phyloP scores from a whole-genome alignment of 2,329 filamentous ascomycete genomes.

The Metarhizium guizhouense region DNA sequence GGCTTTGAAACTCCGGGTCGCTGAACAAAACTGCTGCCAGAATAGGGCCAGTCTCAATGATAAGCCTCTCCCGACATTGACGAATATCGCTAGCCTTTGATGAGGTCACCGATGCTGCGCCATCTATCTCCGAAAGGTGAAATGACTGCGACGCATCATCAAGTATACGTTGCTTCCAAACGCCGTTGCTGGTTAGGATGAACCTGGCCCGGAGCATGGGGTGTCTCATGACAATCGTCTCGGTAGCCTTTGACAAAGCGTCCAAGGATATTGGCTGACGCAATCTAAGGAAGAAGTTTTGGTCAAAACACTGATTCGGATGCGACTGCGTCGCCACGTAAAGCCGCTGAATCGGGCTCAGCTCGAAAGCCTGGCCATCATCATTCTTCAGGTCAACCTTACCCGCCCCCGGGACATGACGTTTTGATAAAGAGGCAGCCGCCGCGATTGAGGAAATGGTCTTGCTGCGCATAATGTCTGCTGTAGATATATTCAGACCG shows the following conservation, averaged over 20 bases:
- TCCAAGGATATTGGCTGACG: neutral
- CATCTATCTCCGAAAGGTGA: neutral
- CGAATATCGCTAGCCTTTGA: neutral
- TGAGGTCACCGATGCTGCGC: neutral
- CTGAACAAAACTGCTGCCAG: neutral
- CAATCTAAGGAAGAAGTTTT: neutral
- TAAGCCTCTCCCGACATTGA: neutral
- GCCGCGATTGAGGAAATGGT: neutral
- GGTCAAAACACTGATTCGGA: neutral
- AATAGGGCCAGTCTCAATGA: constrained; percentile 1
- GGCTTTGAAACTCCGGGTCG: neutral
- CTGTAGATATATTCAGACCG: neutral
- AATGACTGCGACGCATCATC: neutral
- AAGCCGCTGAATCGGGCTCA: neutral
- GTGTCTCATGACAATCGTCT: neutral
- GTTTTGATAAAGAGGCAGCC: neutral
- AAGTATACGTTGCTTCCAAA: constrained; percentile 15
- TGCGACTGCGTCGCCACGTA: neutral
- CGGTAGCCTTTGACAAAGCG: neutral
- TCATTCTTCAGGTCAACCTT: neutral
- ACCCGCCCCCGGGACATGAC: neutral
- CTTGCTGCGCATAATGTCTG: neutral
- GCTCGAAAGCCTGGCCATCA: neutral
- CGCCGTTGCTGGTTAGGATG: neutral
- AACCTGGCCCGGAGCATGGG: constrained; percentile 27